Percentiles rank a stretch among this genome's conserved stretches.
These are phyloP conservation scores for Acacia crassicarpa DNA, from an alignment of 306 rosid species.

Conservation along the genomic window DNA sequence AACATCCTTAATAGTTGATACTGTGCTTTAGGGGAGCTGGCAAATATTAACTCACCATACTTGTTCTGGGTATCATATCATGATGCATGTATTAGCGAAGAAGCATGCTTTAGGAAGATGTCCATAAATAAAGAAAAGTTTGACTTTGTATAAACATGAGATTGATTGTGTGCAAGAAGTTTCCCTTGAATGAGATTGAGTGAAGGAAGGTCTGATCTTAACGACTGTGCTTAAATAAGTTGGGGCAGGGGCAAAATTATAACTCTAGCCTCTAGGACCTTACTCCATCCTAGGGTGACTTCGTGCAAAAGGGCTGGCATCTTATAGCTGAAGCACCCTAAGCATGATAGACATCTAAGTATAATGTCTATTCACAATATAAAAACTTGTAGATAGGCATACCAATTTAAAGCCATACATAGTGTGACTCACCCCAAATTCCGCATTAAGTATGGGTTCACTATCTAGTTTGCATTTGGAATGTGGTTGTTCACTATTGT, in stretches of 20 bases:
- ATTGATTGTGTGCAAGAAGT: conserved; percentile 8
- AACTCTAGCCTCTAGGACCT: background rate
- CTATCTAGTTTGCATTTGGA: background rate
- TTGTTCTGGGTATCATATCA: background rate
- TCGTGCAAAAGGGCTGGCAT: background rate
- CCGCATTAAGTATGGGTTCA: background rate
- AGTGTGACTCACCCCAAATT: background rate
- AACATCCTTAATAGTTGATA: conserved; percentile 12
- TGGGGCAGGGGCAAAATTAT: background rate
- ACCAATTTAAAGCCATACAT: background rate
- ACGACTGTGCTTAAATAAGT: conserved; percentile 9
- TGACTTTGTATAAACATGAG: background rate
- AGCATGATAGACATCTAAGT: background rate
- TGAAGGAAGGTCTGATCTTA: conserved; percentile 15
- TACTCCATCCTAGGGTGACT: background rate
- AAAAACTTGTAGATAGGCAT: background rate
- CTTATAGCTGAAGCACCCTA: background rate
- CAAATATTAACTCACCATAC: conserved; percentile 2
- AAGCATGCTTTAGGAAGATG: conserved; percentile 5
- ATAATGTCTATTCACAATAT: background rate
- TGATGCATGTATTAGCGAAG: conserved; percentile 18
- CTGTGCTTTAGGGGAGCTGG: conserved; percentile 25
- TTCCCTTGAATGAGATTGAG: conserved; percentile 18
- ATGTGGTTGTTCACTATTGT: background rate
- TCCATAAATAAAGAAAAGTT: background rate